Conservation (phyloP, 2,329 filamentous ascomycete genomes). For the Xylariales sp. region DNA sequence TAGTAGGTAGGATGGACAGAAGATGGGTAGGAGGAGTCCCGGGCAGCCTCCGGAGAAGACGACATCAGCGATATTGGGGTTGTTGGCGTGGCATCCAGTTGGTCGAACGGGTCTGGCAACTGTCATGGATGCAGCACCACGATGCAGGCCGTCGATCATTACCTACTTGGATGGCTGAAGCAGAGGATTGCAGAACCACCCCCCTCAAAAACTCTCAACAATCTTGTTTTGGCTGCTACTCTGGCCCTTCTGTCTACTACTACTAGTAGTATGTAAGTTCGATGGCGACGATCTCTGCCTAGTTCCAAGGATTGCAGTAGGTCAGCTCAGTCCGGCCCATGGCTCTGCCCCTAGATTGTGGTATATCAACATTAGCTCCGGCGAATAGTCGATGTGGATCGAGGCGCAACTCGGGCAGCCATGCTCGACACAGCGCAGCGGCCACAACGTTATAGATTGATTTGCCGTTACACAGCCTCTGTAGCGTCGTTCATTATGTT, state of each 20-base stretch:
- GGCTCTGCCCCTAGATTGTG: constrained; percentile 18
- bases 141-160: constrained; percentile 36
- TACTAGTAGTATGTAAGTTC: not conserved
- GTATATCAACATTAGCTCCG: constrained; percentile 14
- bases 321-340: constrained; percentile 26
- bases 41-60: constrained; percentile 1
- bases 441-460: constrained; percentile 23
- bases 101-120: constrained; percentile 17
- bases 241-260: not conserved
- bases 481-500: constrained; percentile 19
- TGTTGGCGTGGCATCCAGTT: constrained; percentile 23
- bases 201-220: constrained; percentile 11
- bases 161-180: constrained; percentile 26
- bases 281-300: constrained; percentile 33
- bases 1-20: not conserved
- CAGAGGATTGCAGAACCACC: constrained; percentile 17
- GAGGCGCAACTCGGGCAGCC: constrained; percentile 30
- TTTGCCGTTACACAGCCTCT: constrained; percentile 23
- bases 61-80: constrained; percentile 12
- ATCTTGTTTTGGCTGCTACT: constrained; percentile 23
- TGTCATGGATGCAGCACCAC: constrained; percentile 23
- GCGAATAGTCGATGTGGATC: constrained; percentile 7
- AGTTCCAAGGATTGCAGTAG: constrained; percentile 21
- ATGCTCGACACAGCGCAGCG: constrained; percentile 28
- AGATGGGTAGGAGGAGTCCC: not conserved